phyloP scores from a whole-genome alignment of 345 rosid genomes.

The Conringia planisiliqua region DNA sequence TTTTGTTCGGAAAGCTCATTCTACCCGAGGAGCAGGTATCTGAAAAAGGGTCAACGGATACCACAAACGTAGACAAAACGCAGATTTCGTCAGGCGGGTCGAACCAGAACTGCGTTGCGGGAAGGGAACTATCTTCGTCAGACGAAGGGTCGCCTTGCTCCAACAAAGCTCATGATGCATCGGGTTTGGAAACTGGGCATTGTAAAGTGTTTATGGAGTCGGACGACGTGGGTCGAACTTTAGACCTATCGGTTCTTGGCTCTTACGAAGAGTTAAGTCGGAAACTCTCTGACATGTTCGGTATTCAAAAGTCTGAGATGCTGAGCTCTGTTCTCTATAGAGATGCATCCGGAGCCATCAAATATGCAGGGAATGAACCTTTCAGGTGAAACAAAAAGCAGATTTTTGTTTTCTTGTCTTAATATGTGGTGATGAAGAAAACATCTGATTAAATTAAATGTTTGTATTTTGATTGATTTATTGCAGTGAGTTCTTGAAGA shows the following conservation, averaged over 20 bases:
- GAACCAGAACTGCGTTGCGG: conserved; percentile 39
- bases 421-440: not conserved
- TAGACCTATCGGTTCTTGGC: conserved; percentile 65
- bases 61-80: conserved; percentile 47
- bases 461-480: not conserved
- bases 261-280: conserved; percentile 73
- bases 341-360: conserved; percentile 58
- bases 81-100: conserved; percentile 56
- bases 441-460: not conserved
- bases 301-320: conserved; percentile 63
- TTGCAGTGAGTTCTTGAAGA: conserved; percentile 80
- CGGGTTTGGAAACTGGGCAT: conserved; percentile 55
- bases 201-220: conserved; percentile 93
- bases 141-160: conserved; percentile 65
- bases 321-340: conserved; percentile 62
- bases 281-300: conserved; percentile 73
- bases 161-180: conserved; percentile 43
- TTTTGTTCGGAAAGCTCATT: conserved; percentile 84
- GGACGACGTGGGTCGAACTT: conserved; percentile 77
- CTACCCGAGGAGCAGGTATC: conserved; percentile 57
- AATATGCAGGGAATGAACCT: conserved; percentile 78
- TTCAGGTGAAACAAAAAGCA: conserved; percentile 47
- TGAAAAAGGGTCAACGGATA: conserved; percentile 62
- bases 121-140: conserved; percentile 44
- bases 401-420: not conserved